Evolutionary conservation across 176 grass and related monocot species (phyloP), one percentile per base, ranked within the genome.

Genomic region (Paspalum notatum): DNA sequence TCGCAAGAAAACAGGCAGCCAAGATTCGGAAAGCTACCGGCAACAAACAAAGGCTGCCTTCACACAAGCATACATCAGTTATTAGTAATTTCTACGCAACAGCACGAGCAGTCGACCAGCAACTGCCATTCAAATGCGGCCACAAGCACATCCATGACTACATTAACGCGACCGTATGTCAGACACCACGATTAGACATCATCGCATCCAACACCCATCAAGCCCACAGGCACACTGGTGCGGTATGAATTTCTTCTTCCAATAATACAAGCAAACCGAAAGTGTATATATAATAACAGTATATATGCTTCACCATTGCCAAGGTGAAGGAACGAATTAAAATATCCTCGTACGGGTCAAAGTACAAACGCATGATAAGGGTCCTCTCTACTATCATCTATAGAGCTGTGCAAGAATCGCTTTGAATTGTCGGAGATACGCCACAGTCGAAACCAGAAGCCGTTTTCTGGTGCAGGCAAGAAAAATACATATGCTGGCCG

Each of bases 401-500:
- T 71, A 76, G 15, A 66, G 27, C 88, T 90, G 74, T 76, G 88
- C 78, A 85, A 85, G 52, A 72, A 78, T 82, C 78, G 72, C 41
- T 66, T 44, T 21, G 12, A 53, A 48, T 39, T 17, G 55, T 56
- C 12, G 0, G 2, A 72, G 38, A 70, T 32, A 77, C 63, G 53
- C 63, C 64, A 12, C 43, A 13, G 10, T 45, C 61, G 15, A 53
- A 85, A 52, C 32, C 15, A 14, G 12, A 50, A 60, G 32, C 27
- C 7, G 42, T 45, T 66, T 78, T 72, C 43, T 39, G 66, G 66
- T 59, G 78, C 72, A 53, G 62, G 21, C 3, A 32, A 24, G 0
- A 2, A 24, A 13, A 57, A 61, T 14, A 12, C 24, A 5, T 61
- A 5, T 61, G 58, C 58, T 61, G 58, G 58, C 22, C 10, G 5